These are phyloP conservation scores for Trifolium subterraneum DNA, from an alignment of 306 rosid genomes.

Conservation along the genomic window DNA sequence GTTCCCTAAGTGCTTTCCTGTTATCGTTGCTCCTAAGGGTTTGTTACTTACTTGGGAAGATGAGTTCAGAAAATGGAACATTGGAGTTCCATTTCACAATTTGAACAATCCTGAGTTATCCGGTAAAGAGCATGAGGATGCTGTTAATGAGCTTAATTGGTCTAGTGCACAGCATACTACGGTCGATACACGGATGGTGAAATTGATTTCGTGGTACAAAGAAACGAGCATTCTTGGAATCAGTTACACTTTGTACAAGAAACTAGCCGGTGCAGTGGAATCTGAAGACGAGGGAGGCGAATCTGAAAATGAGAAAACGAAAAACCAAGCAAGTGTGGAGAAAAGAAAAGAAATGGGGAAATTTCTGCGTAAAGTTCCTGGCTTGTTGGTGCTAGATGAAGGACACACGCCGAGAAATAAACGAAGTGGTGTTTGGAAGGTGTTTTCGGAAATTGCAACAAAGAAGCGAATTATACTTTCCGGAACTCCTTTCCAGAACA, in stretches of 20 bases:
- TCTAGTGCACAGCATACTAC: background rate
- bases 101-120: slow-evolving; percentile 40
- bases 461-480: slow-evolving; percentile 50
- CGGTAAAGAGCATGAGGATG: slow-evolving; percentile 24
- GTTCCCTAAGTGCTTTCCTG: slow-evolving; percentile 42
- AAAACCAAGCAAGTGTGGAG: background rate
- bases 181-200: background rate
- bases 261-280: background rate
- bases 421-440: background rate
- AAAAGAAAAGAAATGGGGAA: background rate
- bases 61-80: slow-evolving; percentile 49
- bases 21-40: slow-evolving; percentile 48
- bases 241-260: background rate
- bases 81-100: slow-evolving; percentile 47
- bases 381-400: background rate
- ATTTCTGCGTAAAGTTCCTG: background rate
- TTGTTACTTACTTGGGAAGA: slow-evolving; percentile 51
- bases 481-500: slow-evolving; percentile 58
- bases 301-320: background rate
- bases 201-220: background rate
- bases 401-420: background rate
- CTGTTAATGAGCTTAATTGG: background rate
- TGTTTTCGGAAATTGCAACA: background rate
- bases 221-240: background rate
- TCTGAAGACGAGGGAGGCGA: too few species aligned